Base-by-base conservation (phyloP, 2,329 filamentous ascomycete species). In the Cladophialophora immunda region DNA sequence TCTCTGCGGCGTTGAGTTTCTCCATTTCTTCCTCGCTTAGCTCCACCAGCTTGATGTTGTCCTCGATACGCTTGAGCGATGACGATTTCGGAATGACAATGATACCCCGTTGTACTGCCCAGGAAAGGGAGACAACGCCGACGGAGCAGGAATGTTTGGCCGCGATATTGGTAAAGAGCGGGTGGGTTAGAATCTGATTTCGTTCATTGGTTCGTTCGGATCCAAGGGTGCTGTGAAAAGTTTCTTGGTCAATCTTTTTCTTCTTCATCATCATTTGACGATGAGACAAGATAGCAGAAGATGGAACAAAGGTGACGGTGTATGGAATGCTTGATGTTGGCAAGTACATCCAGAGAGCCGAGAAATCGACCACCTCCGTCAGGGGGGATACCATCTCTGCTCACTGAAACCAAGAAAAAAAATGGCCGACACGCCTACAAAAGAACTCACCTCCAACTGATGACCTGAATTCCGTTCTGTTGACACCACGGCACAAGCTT, bases 11-110 rank as follows among this genome's bases (percentile, higher is more conserved):
- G 62, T 76, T 75, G n/a, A 76, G 70, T 27, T 57, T 67, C 25
- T 66, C 54, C 70, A 76, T 73, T 53, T 76, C 75, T 22, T 74
- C 69, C 7, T 75, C 72, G 3, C 65, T 72, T 6, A 76, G 68
- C 1, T 70, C 72, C 13, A 75, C 71, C 2, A 76, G 68, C 22
- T 67, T 64, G 41, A 81, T 75, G 68, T 85, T 85, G 71, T 84
- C 79, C 22, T 72, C 65, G 19, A 85, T 80, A 41, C 79, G 73
- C 32, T 75, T 69, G 56, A 78, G 76, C 62, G 81, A 79, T 1
- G 75, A 76, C 55, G 78, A 82, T 74, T 85, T 85, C 0, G 83
- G 84, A 53, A 86, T 84, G 2, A 85, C 80, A 54, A 76, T 75
- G 1, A 80, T 81, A 8, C 80, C 81, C 15, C 83, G 74, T 65